phyloP scores from a whole-genome alignment of 2,329 filamentous ascomycete species.

The Penicillium brevicompactum region DNA sequence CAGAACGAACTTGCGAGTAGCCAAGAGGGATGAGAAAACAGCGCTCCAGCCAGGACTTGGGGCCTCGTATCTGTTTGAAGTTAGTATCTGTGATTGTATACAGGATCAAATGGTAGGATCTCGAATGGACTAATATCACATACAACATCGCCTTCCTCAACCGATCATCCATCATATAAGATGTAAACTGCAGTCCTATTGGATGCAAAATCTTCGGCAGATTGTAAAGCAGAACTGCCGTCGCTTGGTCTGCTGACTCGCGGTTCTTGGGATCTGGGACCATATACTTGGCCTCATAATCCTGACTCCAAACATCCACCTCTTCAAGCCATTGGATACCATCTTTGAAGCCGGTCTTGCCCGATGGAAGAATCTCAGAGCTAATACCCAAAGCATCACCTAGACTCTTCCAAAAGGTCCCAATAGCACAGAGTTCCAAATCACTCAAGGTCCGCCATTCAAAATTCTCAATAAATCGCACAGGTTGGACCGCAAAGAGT shows the following conservation, averaged over 20 bases:
- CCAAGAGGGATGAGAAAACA: not conserved
- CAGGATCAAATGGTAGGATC: no score
- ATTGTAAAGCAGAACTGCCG: not conserved
- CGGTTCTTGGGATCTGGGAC: not conserved
- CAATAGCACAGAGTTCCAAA: conserved; percentile 64
- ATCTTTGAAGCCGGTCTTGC: conserved; percentile 24
- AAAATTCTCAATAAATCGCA: conserved; percentile 59
- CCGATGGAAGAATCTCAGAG: conserved; percentile 23
- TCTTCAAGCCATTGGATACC: conserved; percentile 27
- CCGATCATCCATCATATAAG: not conserved
- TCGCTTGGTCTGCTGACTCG: not conserved
- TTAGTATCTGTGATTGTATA: no score
- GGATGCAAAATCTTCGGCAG: not conserved
- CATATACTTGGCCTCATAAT: not conserved
- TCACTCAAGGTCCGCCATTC: conserved; percentile 67
- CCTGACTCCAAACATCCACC: not conserved
- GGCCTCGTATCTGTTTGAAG: not conserved
- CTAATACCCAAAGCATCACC: conserved; percentile 67
- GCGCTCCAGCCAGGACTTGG: not conserved
- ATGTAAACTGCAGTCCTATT: not conserved
- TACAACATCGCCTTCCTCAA: conserved; percentile 6
- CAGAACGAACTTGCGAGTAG: not conserved
- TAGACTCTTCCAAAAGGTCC: conserved; percentile 63
- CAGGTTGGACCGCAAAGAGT: conserved; percentile 63
- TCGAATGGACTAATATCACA: no score